Conservation (phyloP, 2,329 filamentous ascomycete genomes). For the Ceratocystis harringtonii region DNA sequence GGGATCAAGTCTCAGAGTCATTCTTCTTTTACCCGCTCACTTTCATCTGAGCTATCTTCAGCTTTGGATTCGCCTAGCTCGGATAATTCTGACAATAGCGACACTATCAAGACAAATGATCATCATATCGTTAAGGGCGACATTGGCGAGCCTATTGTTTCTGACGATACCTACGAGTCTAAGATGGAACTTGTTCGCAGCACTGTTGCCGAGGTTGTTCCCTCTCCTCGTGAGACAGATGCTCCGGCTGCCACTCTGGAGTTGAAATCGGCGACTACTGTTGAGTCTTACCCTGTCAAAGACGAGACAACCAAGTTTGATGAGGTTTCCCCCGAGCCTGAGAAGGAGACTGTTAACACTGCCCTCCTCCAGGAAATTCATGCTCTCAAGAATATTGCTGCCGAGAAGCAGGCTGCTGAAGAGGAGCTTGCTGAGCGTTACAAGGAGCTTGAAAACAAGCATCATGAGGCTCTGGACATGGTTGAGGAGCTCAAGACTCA, state of each 20-base stretch:
- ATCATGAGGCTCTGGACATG: slow-evolving; percentile 66
- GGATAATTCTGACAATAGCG: slow-evolving; percentile 32
- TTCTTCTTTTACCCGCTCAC: slow-evolving; percentile 67
- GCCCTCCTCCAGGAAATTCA: slow-evolving; percentile 51
- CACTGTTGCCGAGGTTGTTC: slow-evolving; percentile 12
- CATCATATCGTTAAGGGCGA: slow-evolving; percentile 8
- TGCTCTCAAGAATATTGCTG: slow-evolving; percentile 51
- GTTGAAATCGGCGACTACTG: slow-evolving; percentile 6
- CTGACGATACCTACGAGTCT: not conserved
- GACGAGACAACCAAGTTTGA: slow-evolving; percentile 1
- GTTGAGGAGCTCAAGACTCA: slow-evolving; percentile 86
- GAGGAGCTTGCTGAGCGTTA: slow-evolving; percentile 62
- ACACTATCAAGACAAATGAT: slow-evolving; percentile 29
- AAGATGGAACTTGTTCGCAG: slow-evolving; percentile 13
- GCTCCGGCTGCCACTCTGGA: not conserved
- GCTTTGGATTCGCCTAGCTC: slow-evolving; percentile 61
- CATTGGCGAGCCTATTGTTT: not conserved
- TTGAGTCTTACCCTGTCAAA: slow-evolving; percentile 5
- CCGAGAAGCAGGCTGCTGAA: slow-evolving; percentile 64
- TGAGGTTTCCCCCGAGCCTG: not conserved
- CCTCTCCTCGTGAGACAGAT: slow-evolving; percentile 6
- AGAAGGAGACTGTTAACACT: slow-evolving; percentile 23
- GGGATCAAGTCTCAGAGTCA: slow-evolving; percentile 51
- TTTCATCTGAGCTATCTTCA: slow-evolving; percentile 87
- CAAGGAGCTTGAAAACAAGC: slow-evolving; percentile 64